phyloP scores from a whole-genome alignment of 2,329 filamentous ascomycete genomes.

The Alternaria gaisen region DNA sequence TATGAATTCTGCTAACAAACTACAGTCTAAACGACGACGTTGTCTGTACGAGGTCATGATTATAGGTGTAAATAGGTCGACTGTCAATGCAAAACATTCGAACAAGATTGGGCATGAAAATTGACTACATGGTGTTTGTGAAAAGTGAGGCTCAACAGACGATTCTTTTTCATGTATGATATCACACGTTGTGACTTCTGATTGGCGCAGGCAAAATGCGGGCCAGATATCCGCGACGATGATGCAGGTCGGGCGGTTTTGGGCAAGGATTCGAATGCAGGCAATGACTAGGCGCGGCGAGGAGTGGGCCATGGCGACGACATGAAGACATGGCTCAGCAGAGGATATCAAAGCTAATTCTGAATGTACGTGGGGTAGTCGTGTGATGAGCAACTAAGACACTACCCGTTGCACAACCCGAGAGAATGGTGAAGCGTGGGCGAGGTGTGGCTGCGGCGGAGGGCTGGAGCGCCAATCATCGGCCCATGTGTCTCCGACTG shows the following conservation, averaged over 20 bases:
- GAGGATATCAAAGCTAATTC: neutral
- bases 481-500: slow-evolving; percentile 9
- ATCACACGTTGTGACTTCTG: slow-evolving; percentile 18
- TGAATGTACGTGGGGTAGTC: neutral
- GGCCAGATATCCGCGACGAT: slow-evolving; percentile 11
- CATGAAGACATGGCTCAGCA: neutral
- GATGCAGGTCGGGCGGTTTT: slow-evolving; percentile 10
- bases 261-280: slow-evolving; percentile 14
- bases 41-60: neutral
- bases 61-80: slow-evolving; percentile 3
- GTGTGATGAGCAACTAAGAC: neutral
- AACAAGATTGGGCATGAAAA: neutral
- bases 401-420: neutral
- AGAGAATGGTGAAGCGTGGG: neutral
- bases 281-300: slow-evolving; percentile 8
- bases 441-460: neutral
- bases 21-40: slow-evolving; percentile 33
- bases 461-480: slow-evolving; percentile 16
- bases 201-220: slow-evolving; percentile 14
- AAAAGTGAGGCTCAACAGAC: neutral
- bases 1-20: slow-evolving; percentile 26
- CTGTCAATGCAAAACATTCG: neutral
- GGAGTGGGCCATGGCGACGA: slow-evolving; percentile 1
- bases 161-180: neutral
- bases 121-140: neutral